phyloP scores from a whole-genome alignment of 2,329 filamentous ascomycete genomes.

The Lithohypha guttulata region DNA sequence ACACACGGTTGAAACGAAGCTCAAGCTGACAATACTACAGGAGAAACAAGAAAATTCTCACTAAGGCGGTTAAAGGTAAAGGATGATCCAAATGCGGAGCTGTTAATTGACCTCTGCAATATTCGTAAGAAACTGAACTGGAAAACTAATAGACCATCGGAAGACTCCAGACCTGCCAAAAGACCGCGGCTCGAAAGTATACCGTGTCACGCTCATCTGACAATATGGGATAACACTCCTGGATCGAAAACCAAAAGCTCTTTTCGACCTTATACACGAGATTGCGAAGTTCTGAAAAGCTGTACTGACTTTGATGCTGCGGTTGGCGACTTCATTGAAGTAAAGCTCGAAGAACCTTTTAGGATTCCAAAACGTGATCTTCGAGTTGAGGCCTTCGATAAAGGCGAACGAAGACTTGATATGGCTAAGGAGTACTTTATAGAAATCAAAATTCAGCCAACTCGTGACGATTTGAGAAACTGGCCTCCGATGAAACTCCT shows the following conservation, averaged over 20 bases:
- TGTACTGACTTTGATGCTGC: constrained; percentile 8
- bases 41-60: neutral
- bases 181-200: constrained; percentile 6
- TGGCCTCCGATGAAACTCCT: constrained; percentile 22
- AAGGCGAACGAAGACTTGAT: constrained; percentile 7
- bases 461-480: constrained; percentile 5
- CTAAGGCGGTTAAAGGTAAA: neutral
- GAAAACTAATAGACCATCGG: constrained; percentile 1
- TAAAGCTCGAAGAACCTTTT: constrained; percentile 19
- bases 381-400: constrained; percentile 11
- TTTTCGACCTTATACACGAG: constrained; percentile 3
- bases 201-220: constrained; percentile 9
- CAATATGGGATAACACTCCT: constrained; percentile 12
- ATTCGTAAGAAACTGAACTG: constrained; percentile 14
- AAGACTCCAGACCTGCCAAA: constrained; percentile 3
- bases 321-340: constrained; percentile 15
- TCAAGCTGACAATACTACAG: too few species aligned
- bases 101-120: constrained; percentile 9
- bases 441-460: constrained; percentile 22
- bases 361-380: constrained; percentile 15
- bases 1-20: too few species aligned
- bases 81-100: constrained; percentile 6
- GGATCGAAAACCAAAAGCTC: constrained; percentile 5
- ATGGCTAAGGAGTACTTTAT: constrained; percentile 21
- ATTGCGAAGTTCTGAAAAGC: constrained; percentile 6